Base-by-base conservation (phyloP, 2,329 filamentous ascomycete species). In the Diaporthe longicolla region DNA sequence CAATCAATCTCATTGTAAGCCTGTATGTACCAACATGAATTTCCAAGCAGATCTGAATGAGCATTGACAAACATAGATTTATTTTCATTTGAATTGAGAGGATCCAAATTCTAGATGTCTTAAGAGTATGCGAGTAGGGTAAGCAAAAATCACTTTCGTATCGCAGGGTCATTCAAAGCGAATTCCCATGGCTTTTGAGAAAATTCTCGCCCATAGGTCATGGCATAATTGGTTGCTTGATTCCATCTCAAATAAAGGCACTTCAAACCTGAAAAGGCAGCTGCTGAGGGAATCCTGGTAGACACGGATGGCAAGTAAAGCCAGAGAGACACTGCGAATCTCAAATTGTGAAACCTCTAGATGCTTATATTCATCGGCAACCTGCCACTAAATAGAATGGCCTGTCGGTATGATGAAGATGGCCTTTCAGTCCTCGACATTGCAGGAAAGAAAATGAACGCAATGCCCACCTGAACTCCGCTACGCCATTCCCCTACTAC, bases 391-490 rank as follows among this genome's bases (percentile, higher is more conserved):
- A 26, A 40, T 3, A 19, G 26, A 40, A 52, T 40, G 32, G 37
- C 32, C 21, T 37, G 13, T 8, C 32, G 29, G 29, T 52, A 24
- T 8, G 19, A 52, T 6, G 17, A 35, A 32, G 10, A 35, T 35
- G n/a, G 15, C 21, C n/a, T 21, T 15, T 52, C 13, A 19, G 29
- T 37, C 40, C 61, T 24, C 61, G 45, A 13, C 29, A 37, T 37
- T 8, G 45, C 21, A 66, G 61, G 32, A 35, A 45, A 1, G 13
- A 15, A 37, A 11, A 24, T 10, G 32, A n/a, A 40, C 10, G 48
- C 48, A 68, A 54, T 37, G 48, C 63, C 29, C n/a, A 35, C 45
- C 63, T 19, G 19, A 54, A 68, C 63, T 37, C 63, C 63, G 32
- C 63, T 40, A 68, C 63, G 63, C 63, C 63, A 10, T 54, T 68